Conservation (phyloP, 2,329 filamentous ascomycete species). For the Aureobasidium subglaciale region DNA sequence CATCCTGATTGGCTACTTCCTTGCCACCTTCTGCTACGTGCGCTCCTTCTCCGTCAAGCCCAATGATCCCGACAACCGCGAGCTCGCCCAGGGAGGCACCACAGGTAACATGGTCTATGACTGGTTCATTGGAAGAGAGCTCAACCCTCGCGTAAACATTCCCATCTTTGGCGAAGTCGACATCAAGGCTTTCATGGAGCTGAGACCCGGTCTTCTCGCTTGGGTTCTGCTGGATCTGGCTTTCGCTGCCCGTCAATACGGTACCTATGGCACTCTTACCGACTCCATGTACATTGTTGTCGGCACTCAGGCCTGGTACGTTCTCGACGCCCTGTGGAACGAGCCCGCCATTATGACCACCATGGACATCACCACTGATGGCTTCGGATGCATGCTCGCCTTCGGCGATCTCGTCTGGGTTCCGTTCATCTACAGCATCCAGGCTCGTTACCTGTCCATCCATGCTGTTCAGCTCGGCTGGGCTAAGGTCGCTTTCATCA, state of each 20-base stretch:
- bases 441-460: constrained; percentile 75
- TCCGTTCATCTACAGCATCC: constrained; percentile 79
- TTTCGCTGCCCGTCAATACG: constrained; percentile 82
- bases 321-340: constrained; percentile 78
- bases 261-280: constrained; percentile 71
- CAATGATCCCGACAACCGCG: constrained; percentile 64
- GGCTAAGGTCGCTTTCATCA: constrained; percentile 55
- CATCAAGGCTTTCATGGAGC: constrained; percentile 82
- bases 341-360: constrained; percentile 85
- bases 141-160: constrained; percentile 77
- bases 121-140: constrained; percentile 92
- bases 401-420: constrained; percentile 93
- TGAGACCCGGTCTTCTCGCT: constrained; percentile 84
- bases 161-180: constrained; percentile 80
- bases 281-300: constrained; percentile 76
- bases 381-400: constrained; percentile 89
- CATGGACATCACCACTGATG: constrained; percentile 88
- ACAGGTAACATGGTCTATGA: constrained; percentile 85
- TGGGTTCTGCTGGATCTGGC: constrained; percentile 82
- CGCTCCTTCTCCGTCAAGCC: constrained; percentile 73
- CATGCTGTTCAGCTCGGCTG: constrained; percentile 75
- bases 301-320: constrained; percentile 70
- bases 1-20: constrained; percentile 63
- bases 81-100: constrained; percentile 74
- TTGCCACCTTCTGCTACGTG: constrained; percentile 74